Conservation (phyloP, 257 asterid species). For the Galeopsis tetrahit region DNA sequence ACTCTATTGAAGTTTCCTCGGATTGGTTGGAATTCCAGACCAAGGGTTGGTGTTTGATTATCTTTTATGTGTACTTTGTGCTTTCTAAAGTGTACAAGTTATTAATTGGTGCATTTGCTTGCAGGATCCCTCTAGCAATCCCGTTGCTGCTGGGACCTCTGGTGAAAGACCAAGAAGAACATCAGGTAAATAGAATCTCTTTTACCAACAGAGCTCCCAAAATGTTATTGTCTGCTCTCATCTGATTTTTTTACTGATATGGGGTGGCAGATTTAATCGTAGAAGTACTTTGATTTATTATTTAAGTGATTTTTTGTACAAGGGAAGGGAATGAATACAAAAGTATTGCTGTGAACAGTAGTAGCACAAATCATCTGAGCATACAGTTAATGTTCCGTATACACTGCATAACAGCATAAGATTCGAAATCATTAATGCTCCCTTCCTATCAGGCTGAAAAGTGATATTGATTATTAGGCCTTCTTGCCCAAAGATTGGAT, state of each 20-base stretch:
- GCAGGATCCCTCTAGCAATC: conserved; percentile 65
- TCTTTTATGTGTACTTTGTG: conserved; percentile 20
- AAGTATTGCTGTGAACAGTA: background rate
- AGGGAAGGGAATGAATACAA: background rate
- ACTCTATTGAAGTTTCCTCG: conserved; percentile 90
- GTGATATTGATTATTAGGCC: background rate
- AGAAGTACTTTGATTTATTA: background rate
- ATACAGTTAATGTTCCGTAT: background rate
- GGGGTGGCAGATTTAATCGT: background rate
- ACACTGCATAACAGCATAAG: background rate
- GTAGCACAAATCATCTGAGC: background rate
- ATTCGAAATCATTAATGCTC: background rate
- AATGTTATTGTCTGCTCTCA: conserved; percentile 9
- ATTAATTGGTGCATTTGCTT: conserved; percentile 35
- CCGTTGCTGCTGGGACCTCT: conserved; percentile 61
- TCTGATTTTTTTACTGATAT: background rate
- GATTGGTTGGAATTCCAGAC: conserved; percentile 79
- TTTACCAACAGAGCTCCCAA: background rate
- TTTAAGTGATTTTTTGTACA: background rate
- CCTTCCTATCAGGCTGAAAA: background rate
- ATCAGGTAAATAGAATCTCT: conserved; percentile 45
- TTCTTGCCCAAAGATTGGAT: background rate
- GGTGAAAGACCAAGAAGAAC: conserved; percentile 56
- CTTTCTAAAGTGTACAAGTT: conserved; percentile 20
- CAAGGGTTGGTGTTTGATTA: conserved; percentile 60